Conservation (phyloP, 169 alveolate species). For the Plasmodium fragile region DNA sequence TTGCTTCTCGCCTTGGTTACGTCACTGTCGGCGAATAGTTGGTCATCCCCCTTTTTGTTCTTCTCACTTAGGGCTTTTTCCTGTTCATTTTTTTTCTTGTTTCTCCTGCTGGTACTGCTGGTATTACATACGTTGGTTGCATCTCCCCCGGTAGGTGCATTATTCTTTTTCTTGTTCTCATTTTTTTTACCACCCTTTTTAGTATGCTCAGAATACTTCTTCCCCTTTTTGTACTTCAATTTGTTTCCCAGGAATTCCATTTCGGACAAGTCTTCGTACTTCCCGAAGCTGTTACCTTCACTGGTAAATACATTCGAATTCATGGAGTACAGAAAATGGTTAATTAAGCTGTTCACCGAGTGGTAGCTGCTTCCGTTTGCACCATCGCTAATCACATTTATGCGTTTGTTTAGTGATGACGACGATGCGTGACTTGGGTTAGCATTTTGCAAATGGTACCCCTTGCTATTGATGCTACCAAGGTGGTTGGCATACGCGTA, state of each 20-base stretch:
- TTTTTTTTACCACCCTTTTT: conserved; percentile 23
- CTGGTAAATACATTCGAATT: conserved; percentile 32
- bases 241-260: conserved; percentile 25
- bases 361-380: conserved; percentile 6
- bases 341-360: conserved; percentile 54
- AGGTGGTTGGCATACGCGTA: neutral
- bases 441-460: neutral
- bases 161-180: conserved; percentile 9
- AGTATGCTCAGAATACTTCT: conserved; percentile 7
- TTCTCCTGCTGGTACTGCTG: neutral
- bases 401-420: conserved; percentile 23
- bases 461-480: neutral
- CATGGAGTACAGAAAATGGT: conserved; percentile 65
- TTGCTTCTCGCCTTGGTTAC: neutral
- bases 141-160: neutral
- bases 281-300: conserved; percentile 1
- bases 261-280: conserved; percentile 33
- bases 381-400: conserved; percentile 28
- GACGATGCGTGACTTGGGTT: conserved; percentile 16
- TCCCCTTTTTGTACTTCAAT: conserved; percentile 9
- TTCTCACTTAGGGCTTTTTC: conserved; percentile 2
- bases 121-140: neutral
- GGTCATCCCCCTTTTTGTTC: neutral
- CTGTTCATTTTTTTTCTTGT: conserved; percentile 34
- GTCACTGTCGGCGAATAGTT: neutral